Evolutionary conservation across 768 basidiomycete species (phyloP).

Genomic region (Termitomyces heimii): DNA sequence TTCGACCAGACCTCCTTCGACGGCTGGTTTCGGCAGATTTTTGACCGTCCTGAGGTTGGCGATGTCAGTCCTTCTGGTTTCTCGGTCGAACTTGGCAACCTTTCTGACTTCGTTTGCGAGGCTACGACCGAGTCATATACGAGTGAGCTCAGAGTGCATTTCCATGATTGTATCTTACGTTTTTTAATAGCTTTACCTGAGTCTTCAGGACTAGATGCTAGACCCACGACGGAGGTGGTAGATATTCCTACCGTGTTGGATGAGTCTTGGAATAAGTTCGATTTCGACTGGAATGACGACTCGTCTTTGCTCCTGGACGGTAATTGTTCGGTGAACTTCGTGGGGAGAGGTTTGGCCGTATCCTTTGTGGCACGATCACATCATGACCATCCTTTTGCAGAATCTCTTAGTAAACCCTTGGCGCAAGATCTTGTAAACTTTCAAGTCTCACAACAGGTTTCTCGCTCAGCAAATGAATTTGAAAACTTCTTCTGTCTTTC

Average conservation of each 20-base stretch:
- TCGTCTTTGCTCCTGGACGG: neutral
- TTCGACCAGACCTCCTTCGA: constrained; percentile 21
- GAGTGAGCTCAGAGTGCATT: neutral
- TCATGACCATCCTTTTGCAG: neutral
- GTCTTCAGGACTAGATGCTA: neutral
- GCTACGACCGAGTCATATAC: neutral
- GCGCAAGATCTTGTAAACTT: constrained; percentile 1
- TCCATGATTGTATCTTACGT: neutral
- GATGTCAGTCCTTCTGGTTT: constrained; percentile 20
- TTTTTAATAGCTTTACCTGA: neutral
- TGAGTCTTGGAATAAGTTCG: neutral
- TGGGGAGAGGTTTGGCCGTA: neutral
- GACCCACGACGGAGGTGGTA: neutral
- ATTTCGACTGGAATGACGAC: neutral
- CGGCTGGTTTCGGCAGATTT: constrained; percentile 28
- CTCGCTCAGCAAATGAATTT: neutral
- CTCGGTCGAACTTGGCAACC: constrained; percentile 27
- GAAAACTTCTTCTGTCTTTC: neutral
- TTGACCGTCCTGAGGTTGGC: constrained; percentile 17
- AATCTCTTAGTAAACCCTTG: neutral
- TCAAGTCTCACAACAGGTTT: neutral
- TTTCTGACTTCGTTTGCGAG: constrained; percentile 13
- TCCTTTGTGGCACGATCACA: neutral
- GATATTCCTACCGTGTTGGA: neutral
- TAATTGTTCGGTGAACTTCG: neutral